Percentiles rank a stretch among this genome's conserved stretches.
These are phyloP conservation scores for Copromyces sp. DNA, from an alignment of 495 filamentous ascomycete species.

Conservation along the genomic window DNA sequence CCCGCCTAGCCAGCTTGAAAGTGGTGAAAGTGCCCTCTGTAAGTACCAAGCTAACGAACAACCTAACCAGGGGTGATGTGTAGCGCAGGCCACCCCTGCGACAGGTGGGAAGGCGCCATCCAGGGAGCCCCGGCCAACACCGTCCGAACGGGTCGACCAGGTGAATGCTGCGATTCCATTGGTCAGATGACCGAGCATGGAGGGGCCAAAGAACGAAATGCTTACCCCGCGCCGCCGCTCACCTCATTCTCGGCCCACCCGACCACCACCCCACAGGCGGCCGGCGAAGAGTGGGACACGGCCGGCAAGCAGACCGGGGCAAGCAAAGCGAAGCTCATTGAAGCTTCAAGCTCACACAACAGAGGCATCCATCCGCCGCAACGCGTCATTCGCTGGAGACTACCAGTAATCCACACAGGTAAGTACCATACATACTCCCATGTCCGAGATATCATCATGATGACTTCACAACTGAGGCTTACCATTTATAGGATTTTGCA, in stretches of 20 bases:
- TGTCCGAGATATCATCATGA: constrained; percentile 9
- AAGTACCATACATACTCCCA: not conserved
- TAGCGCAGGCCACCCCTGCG: not conserved
- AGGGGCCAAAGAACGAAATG: not conserved
- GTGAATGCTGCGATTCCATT: constrained; percentile 1
- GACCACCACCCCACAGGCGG: not conserved
- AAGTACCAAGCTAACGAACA: no score
- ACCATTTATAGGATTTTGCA: constrained; percentile 19
- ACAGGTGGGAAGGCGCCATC: not conserved
- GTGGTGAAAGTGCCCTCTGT: no score
- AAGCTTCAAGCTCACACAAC: not conserved
- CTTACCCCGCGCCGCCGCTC: constrained; percentile 13
- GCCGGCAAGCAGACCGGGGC: not conserved
- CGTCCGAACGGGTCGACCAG: constrained; percentile 9
- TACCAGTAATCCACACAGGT: constrained; percentile 9
- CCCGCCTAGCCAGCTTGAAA: no score
- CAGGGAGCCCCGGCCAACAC: not conserved
- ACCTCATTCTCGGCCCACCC: not conserved
- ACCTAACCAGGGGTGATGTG: no score
- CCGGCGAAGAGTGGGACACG: not conserved
- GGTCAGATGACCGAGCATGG: not conserved
- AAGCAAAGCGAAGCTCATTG: not conserved
- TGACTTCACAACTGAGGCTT: not conserved
- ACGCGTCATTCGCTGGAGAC: constrained; percentile 21
- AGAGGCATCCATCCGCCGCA: not conserved